Base-by-base conservation (phyloP, 208 protist species). In the Leishmania gerbilli region DNA sequence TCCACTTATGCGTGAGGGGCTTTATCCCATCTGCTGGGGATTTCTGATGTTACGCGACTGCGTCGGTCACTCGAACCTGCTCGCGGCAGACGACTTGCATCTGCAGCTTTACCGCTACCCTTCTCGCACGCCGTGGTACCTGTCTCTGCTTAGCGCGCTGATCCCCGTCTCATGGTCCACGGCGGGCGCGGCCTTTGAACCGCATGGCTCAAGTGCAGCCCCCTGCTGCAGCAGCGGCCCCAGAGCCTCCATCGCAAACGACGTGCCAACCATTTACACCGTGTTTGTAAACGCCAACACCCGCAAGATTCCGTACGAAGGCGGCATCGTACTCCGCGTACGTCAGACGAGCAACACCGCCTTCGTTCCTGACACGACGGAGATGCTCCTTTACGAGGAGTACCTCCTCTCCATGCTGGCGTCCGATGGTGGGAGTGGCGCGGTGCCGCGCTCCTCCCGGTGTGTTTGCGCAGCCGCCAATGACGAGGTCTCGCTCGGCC, bases 21-120 rank as follows among this genome's bases (percentile, higher is more conserved):
- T 96, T 9, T 93, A 95, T 58, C 93, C 87, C 31, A 89, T 96
- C 56, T 92, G 90, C 82, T 98, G 95, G 95, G 95, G 91, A 17
- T 98, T 90, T 84, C 76, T 90, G 78, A 91, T 91, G 79, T 80
- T 98, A 21, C 84, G 89, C 74, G 91, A 94, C 75, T 79, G 79
- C 49, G 75, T 85, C 69, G 93, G 92, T 9, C 64, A 80, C 53
- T 83, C 81, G 9, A 88, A 88, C 72, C 74, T 89, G 19, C 64
- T 71, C 21, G 24, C 49, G 11, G 67, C 72, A 7, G 76, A 86
- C 34, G 86, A 84, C 51, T 64, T 93, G n/a, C 83, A 95, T 76
- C 31, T 97, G 47, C 91, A 97, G 74, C 86, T 97, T 83, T 97
- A 90, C 79, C 93, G 86, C 71, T 97, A 90, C 79, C 93, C 93